Percentiles rank a stretch among this genome's conserved stretches.
Conservation (phyloP, 2,329 filamentous ascomycete species). For the Reticulascus tulasneorum region DNA sequence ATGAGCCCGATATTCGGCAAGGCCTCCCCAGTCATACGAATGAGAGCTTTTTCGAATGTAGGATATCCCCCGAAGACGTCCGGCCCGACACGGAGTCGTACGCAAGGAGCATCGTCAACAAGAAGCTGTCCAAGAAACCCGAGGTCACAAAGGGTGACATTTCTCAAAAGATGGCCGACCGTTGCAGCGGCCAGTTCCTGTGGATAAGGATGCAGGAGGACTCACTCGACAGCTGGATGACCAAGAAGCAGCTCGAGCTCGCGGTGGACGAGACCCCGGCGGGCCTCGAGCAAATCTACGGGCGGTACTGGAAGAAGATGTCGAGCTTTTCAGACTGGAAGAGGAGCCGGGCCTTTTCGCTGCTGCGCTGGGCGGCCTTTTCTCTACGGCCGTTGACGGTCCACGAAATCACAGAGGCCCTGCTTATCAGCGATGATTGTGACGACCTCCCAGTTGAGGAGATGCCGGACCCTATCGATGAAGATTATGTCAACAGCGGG, state of each 20-base stretch:
- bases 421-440: conserved; percentile 15
- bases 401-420: conserved; percentile 19
- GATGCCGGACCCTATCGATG: conserved; percentile 19
- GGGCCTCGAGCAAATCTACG: conserved; percentile 24
- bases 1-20: conserved; percentile 19
- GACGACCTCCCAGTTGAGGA: conserved; percentile 19
- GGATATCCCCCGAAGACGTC: conserved; percentile 18
- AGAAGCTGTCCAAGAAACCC: conserved; percentile 23
- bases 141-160: conserved; percentile 12
- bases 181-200: conserved; percentile 29
- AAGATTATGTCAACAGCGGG: conserved; percentile 24
- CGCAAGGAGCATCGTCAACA: conserved; percentile 21
- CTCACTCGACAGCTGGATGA: conserved; percentile 20
- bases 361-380: conserved; percentile 27
- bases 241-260: conserved; percentile 21
- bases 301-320: conserved; percentile 25
- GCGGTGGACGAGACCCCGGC: conserved; percentile 21
- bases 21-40: no score
- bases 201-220: conserved; percentile 26
- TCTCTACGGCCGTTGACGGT: conserved; percentile 16
- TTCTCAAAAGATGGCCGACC: conserved; percentile 19
- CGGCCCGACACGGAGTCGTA: conserved; percentile 17
- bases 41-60: conserved; percentile 11
- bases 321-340: conserved; percentile 5
- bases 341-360: conserved; percentile 17